Conservation (phyloP, 352 stramenopile genomes). For the Aphanomyces cochlioides region DNA sequence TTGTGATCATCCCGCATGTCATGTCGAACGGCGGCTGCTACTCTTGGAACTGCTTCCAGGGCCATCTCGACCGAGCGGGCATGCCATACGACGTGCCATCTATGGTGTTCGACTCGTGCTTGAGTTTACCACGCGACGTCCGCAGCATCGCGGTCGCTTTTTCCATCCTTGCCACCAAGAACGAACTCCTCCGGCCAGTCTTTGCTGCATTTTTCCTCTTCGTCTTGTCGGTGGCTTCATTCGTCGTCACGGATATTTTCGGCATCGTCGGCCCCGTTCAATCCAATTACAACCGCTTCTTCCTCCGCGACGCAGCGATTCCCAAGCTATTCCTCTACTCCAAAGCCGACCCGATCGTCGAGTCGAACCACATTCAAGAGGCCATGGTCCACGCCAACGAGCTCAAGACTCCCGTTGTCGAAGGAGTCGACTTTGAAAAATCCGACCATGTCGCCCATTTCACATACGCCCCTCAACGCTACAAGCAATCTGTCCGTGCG, state of each 20-base stretch:
- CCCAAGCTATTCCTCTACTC: slow-evolving; percentile 18
- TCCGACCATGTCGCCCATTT: slow-evolving; percentile 1
- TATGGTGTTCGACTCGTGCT: slow-evolving; percentile 8
- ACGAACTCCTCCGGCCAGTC: background rate
- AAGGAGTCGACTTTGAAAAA: slow-evolving; percentile 1
- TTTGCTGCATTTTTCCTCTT: background rate
- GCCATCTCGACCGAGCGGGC: background rate
- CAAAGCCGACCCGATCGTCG: background rate
- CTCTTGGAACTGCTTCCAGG: slow-evolving; percentile 17
- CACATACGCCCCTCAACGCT: background rate
- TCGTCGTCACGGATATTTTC: background rate
- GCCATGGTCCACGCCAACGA: background rate
- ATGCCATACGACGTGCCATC: background rate
- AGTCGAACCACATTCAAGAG: background rate
- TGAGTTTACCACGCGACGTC: background rate
- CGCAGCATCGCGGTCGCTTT: background rate
- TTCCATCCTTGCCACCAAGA: background rate
- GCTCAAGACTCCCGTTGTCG: background rate
- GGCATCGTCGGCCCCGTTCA: background rate
- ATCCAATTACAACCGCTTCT: background rate
- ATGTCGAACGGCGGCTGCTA: slow-evolving; percentile 8
- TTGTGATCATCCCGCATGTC: slow-evolving; percentile 6
- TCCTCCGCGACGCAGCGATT: background rate
- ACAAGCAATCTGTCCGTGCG: background rate
- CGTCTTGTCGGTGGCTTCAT: background rate